These are phyloP conservation scores for Phaffomyces thermotolerans DNA, from an alignment of 805 yeast species.

Conservation along the genomic window DNA sequence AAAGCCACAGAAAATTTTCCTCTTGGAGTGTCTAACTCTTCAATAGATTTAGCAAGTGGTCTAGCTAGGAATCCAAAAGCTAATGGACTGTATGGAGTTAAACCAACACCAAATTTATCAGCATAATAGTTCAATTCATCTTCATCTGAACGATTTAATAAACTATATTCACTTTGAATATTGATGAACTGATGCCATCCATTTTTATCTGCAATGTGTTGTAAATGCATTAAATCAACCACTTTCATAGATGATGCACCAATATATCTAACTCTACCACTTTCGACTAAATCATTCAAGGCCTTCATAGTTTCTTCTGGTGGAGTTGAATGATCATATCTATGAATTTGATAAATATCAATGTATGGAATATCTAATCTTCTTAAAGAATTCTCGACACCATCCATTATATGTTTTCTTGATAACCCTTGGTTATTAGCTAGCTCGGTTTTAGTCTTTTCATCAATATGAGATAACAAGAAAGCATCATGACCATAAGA, in stretches of 20 bases:
- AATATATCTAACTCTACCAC: constrained; percentile 44
- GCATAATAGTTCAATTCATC: constrained; percentile 54
- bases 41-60: constrained; percentile 26
- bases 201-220: constrained; percentile 46
- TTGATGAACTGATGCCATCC: constrained; percentile 59
- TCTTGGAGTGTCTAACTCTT: constrained; percentile 7
- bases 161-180: constrained; percentile 51
- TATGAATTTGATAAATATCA: constrained; percentile 47
- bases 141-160: constrained; percentile 54
- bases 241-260: constrained; percentile 61
- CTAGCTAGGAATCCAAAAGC: constrained; percentile 49
- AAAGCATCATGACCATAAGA: not conserved
- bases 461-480: not conserved
- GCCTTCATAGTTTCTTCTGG: constrained; percentile 49
- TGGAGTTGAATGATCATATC: constrained; percentile 38
- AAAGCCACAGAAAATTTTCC: not conserved
- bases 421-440: constrained; percentile 33
- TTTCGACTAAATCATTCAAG: constrained; percentile 40
- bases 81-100: constrained; percentile 56
- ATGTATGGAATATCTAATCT: constrained; percentile 37
- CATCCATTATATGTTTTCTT: constrained; percentile 41
- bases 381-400: constrained; percentile 31
- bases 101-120: constrained; percentile 42
- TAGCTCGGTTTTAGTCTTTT: constrained; percentile 2
- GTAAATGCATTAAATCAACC: constrained; percentile 45